Base-by-base conservation (phyloP, 176 grass and related monocot genomes). In the Bromus sterilis region DNA sequence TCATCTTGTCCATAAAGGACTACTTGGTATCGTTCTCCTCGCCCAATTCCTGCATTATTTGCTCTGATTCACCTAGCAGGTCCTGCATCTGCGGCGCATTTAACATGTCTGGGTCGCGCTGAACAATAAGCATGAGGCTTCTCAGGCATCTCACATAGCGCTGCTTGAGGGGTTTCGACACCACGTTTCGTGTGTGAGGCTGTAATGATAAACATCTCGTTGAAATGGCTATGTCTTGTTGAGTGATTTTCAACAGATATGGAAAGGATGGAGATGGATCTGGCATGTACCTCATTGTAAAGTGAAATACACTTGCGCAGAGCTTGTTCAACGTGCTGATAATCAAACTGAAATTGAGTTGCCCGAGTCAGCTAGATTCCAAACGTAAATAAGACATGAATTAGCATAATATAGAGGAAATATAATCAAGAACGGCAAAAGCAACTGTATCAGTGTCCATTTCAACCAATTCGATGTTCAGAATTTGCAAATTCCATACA, bases 251-350 rank as follows among this genome's bases (percentile, higher is more conserved):
- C 4, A 16, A 76, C 32, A 56, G 5, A 76, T 57, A 36, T 25
- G 32, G 15, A 32, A 49, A 48, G 25, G 25, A 3, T 42, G 66
- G 51, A 55, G 7, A 56, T 21, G 30, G 73, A 25, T 37, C 49
- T 76, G 51, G 10, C 11, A 57, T 21, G 24, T 77, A 94, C 95
- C 86, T 97, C 81, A 66, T 86, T 91, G 87, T 89, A 97, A 80
- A 97, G 89, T 72, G 88, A 92, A 89, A 94, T 77, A 71, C 86
- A 94, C 33, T 86, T 91, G 26, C 6, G 56, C 63, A 97, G 84
- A 83, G 79, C 88, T 78, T 66, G 70, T 89, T 93, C 88, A 78
- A 85, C 46, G 59, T 82, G 78, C 29, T 61, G 81, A 89, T 87
- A 90, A 85, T 87, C 76, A 44, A 30, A 68, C 80, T 97, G 78